phyloP scores from a whole-genome alignment of 345 rosid genomes.

The Eucalyptus curtisii region DNA sequence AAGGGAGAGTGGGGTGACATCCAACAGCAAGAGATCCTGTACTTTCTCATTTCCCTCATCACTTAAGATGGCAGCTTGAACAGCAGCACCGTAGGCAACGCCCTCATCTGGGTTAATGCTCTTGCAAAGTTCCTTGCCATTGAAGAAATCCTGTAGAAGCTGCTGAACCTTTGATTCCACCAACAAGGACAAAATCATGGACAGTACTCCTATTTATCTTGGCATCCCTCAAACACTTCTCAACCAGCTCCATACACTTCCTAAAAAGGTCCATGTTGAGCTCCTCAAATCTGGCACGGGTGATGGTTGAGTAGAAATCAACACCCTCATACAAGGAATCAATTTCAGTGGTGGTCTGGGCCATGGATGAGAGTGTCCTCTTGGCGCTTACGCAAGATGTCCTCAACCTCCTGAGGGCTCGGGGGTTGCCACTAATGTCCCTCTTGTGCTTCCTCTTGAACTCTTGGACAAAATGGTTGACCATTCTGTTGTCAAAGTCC shows the following conservation, averaged over 20 bases:
- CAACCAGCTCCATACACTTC: conserved; percentile 49
- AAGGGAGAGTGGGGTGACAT: conserved; percentile 65
- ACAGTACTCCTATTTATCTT: conserved; percentile 34
- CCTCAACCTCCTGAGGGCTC: conserved; percentile 78
- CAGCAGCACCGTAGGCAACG: conserved; percentile 84
- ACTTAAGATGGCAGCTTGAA: conserved; percentile 75
- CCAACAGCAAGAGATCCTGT: conserved; percentile 67
- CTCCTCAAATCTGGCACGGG: conserved; percentile 63
- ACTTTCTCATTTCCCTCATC: conserved; percentile 82
- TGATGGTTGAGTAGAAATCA: conserved; percentile 58
- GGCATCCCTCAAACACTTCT: conserved; percentile 13
- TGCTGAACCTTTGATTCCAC: conserved; percentile 81
- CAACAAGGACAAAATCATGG: conserved; percentile 67
- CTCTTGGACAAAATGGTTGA: conserved; percentile 61
- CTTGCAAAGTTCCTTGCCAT: conserved; percentile 79
- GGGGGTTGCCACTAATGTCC: conserved; percentile 57
- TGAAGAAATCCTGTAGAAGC: conserved; percentile 65
- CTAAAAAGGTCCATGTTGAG: conserved; percentile 67
- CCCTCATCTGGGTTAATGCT: conserved; percentile 81
- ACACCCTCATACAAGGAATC: conserved; percentile 65
- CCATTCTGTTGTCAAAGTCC: conserved; percentile 76
- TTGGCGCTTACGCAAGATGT: conserved; percentile 62
- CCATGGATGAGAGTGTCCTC: conserved; percentile 48
- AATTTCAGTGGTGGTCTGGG: conserved; percentile 66
- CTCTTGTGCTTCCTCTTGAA: conserved; percentile 60